These are phyloP conservation scores for Pythium aquatile DNA, from an alignment of 352 stramenopile genomes.

Conservation along the genomic window DNA sequence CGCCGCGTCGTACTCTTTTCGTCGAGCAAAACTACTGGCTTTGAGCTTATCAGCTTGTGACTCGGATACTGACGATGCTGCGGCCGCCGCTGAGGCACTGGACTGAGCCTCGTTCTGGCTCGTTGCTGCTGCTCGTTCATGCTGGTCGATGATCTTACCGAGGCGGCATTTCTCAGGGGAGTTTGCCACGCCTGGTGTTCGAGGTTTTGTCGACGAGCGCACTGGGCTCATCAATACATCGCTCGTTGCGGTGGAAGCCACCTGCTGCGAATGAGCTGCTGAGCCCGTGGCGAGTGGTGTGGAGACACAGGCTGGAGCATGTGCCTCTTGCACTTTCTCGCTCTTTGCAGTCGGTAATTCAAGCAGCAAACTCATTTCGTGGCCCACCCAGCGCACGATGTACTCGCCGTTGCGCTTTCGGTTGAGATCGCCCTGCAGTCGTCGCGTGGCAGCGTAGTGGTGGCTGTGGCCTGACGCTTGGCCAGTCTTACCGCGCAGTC, in stretches of 20 bases:
- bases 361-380: constrained; percentile 79
- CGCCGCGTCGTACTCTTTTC: constrained; percentile 67
- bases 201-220: not conserved
- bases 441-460: constrained; percentile 72
- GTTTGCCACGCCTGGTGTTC: constrained; percentile 37
- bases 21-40: constrained; percentile 66
- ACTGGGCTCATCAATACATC: constrained; percentile 15
- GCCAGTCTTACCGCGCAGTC: constrained; percentile 49
- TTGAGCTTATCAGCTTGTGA: constrained; percentile 47
- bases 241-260: not conserved
- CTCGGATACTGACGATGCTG: constrained; percentile 2
- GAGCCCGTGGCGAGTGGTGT: constrained; percentile 9
- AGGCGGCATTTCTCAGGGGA: constrained; percentile 59
- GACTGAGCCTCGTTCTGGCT: constrained; percentile 6
- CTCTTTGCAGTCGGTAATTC: constrained; percentile 46
- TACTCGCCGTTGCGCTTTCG: constrained; percentile 80
- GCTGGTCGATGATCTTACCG: constrained; percentile 54
- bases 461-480: constrained; percentile 63
- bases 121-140: constrained; percentile 36
- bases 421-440: constrained; percentile 78
- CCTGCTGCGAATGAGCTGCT: not conserved
- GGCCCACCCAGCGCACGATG: constrained; percentile 77
- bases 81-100: constrained; percentile 5
- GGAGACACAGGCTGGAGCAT: constrained; percentile 27
- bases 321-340: constrained; percentile 50